A percentile compares a stretch with the other conserved stretches of the same genome.
phyloP scores from a whole-genome alignment of 2,329 filamentous ascomycete species.

The Fusarium hostae region DNA sequence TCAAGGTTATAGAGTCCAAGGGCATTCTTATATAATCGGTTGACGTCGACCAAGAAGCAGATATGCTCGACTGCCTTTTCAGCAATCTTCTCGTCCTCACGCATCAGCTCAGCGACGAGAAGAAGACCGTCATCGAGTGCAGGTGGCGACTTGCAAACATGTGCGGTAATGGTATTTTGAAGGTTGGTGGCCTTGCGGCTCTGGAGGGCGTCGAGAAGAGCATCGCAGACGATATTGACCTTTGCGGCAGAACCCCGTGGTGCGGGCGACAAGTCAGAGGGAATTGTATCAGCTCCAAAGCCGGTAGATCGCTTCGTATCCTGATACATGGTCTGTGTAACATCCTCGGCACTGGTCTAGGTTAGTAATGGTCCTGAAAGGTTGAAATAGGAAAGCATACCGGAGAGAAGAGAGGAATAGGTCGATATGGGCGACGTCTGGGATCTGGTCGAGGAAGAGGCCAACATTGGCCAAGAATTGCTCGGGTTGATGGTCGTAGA shows the following conservation, averaged over 20 bases:
- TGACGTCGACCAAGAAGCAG: constrained; percentile 95
- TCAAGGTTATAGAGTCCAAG: constrained; percentile 93
- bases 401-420: constrained; percentile 88
- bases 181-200: constrained; percentile 72
- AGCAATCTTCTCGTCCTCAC: constrained; percentile 75
- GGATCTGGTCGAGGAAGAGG: constrained; percentile 85
- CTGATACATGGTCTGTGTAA: constrained; percentile 91
- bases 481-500: constrained; percentile 90
- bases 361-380: constrained; percentile 39
- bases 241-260: constrained; percentile 60
- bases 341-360: constrained; percentile 79
- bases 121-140: constrained; percentile 86
- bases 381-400: constrained; percentile 55
- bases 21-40: constrained; percentile 89
- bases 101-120: constrained; percentile 80
- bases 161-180: constrained; percentile 93
- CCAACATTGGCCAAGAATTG: constrained; percentile 83
- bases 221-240: constrained; percentile 89
- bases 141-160: constrained; percentile 92
- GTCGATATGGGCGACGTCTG: constrained; percentile 84
- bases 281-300: not conserved
- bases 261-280: constrained; percentile 21
- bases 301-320: constrained; percentile 72
- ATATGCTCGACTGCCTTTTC: constrained; percentile 96
- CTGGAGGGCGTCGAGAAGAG: constrained; percentile 76